Base-by-base conservation (phyloP, 2,329 filamentous ascomycete species). In the Fusarium nanum region DNA sequence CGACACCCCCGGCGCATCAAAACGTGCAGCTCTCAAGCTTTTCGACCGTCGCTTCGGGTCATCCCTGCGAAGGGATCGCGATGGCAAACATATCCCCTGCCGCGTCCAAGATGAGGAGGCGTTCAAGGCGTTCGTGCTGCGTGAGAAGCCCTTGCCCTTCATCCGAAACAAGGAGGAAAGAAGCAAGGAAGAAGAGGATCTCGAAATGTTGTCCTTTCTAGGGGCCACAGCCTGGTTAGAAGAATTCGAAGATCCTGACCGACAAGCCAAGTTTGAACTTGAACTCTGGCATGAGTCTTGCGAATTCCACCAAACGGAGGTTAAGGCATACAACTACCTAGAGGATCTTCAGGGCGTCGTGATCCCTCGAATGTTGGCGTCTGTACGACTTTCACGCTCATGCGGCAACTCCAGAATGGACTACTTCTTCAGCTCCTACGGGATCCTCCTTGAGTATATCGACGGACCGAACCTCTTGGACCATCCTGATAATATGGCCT, bases 321-420 rank as follows among this genome's bases (percentile, higher is more conserved):
- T n/a, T n/a, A n/a, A n/a, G n/a, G 42, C 42, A 13, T 48, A 56
- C 12, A 16, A 25, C 7, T 2, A 7, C 12, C 6, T 56, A 3
- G 3, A 22, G 7, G 20, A 16, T 9, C 20, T 55, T 1, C 53
- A 56, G 2, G 53, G 53, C 3, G 10, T 6, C 4, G 1, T 3
- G 0, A n/a, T 56, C n/a, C 53, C 53, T 0, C 22, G 14, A 3
- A 7, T 40, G 6, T 48, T 8, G 2, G 53, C 42, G 3, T n/a
- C 46, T 20, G 53, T 56, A 3, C 42, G 18, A 7, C 4, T 56
- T 7, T 9, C 13, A 9, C 2, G 10, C 13, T 4, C 1, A 13
- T 23, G 20, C 7, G 9, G 16, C 20, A 0, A 1, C 5, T 1
- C 14, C 5, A 16, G 12, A 5, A 2, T 27, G 2, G 30, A n/a